phyloP scores from a whole-genome alignment of 2,329 filamentous ascomycete species.

The Hymenoscyphus occultus region DNA sequence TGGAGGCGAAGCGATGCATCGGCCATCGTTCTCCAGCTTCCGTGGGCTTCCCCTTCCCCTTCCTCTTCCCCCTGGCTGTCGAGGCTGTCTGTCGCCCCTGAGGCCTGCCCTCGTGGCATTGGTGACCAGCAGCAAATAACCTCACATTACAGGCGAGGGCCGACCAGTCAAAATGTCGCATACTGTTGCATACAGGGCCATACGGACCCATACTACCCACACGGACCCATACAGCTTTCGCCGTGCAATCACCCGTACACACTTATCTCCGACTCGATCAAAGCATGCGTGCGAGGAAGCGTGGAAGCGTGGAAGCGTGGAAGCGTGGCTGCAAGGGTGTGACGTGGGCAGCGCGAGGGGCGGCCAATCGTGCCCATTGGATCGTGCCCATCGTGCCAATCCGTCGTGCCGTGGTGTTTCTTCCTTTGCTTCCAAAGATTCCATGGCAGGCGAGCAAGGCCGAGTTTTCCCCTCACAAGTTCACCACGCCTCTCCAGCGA shows the following conservation, averaged over 20 bases:
- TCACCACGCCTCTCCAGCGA: neutral
- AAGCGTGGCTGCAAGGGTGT: slow-evolving; percentile 3
- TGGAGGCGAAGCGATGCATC: neutral
- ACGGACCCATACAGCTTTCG: neutral
- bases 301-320: neutral
- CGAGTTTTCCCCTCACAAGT: neutral
- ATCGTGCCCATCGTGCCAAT: neutral
- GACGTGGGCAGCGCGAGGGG: neutral
- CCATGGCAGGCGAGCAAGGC: neutral
- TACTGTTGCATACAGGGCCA: too few species aligned
- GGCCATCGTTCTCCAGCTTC: slow-evolving; percentile 4
- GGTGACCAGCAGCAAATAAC: neutral
- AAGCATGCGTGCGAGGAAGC: neutral
- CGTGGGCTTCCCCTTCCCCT: neutral
- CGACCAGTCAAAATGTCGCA: neutral
- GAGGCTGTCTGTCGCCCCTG: neutral
- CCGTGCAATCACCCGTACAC: neutral
- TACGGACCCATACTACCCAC: too few species aligned
- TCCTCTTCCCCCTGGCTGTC: neutral
- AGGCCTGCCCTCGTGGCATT: too few species aligned
- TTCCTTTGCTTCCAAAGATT: slow-evolving; percentile 1
- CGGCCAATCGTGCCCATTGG: neutral
- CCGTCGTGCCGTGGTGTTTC: neutral
- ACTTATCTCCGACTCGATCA: slow-evolving; percentile 5
- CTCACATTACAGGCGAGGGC: neutral